phyloP scores from a whole-genome alignment of 78 protist genomes.

The Isochrysis galbana region DNA sequence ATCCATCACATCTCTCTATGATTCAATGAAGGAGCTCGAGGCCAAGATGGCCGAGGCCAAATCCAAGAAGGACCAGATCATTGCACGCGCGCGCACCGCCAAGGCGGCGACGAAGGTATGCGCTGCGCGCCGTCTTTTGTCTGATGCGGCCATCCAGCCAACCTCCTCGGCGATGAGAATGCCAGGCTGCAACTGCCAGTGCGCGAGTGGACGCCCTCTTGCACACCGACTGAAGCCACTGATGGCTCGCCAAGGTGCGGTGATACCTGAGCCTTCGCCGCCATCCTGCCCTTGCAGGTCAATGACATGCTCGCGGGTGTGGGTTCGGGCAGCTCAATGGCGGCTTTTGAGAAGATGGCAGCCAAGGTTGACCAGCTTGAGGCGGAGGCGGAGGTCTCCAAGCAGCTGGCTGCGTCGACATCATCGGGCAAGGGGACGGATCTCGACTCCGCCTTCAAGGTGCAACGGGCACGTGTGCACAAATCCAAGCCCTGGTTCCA shows the following conservation, averaged over 20 bases:
- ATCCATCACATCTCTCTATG: neutral
- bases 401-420: neutral
- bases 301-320: slow-evolving; percentile 21
- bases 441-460: too few relatives aligned
- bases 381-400: neutral
- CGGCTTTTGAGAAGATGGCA: neutral
- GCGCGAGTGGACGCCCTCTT: too few relatives aligned
- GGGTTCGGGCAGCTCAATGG: neutral
- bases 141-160: too few relatives aligned
- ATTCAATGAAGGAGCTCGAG: slow-evolving; percentile 9
- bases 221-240: too few relatives aligned
- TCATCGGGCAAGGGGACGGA: neutral
- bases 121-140: too few relatives aligned
- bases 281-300: too few relatives aligned
- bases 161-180: too few relatives aligned
- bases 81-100: slow-evolving; percentile 31
- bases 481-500: too few relatives aligned
- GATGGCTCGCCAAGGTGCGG: too few relatives aligned
- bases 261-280: too few relatives aligned
- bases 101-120: neutral
- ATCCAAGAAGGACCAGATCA: neutral
- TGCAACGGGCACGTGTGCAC: too few relatives aligned
- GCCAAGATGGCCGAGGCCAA: slow-evolving; percentile 14
- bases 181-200: too few relatives aligned
- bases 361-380: slow-evolving; percentile 12